Percentiles rank a stretch among this genome's conserved stretches.
phyloP scores from a whole-genome alignment of 768 basidiomycete genomes.

The Serendipita sp. region DNA sequence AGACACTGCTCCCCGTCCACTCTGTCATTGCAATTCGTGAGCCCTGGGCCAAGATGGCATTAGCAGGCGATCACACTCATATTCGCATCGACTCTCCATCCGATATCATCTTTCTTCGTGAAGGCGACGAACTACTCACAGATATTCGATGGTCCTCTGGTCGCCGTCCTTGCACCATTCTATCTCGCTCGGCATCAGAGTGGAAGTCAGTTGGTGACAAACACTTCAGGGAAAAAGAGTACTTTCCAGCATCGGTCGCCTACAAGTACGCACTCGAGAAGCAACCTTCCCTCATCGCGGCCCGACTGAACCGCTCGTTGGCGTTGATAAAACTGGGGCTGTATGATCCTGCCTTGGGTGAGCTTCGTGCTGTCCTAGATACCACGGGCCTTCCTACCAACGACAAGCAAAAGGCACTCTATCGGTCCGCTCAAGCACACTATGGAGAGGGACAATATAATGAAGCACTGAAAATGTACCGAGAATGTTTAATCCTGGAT shows the following conservation, averaged over 20 bases:
- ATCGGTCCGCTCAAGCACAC: conserved; percentile 15
- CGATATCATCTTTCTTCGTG: conserved; percentile 16
- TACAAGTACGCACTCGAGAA: conserved; percentile 16
- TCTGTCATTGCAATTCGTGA: conserved; percentile 20
- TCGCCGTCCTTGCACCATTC: neutral
- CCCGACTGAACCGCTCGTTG: conserved; percentile 19
- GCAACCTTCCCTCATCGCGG: conserved; percentile 11
- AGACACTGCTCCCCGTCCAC: conserved; percentile 19
- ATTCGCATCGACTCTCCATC: conserved; percentile 21
- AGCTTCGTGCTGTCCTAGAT: conserved; percentile 14
- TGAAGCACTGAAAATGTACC: conserved; percentile 11
- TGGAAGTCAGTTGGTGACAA: conserved; percentile 17
- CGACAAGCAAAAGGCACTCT: conserved; percentile 15
- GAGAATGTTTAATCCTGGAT: neutral
- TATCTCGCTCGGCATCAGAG: conserved; percentile 7
- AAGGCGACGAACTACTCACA: conserved; percentile 9
- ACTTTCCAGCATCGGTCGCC: conserved; percentile 17
- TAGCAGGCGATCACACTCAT: conserved; percentile 6
- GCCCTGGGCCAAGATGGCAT: conserved; percentile 16
- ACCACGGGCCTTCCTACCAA: neutral
- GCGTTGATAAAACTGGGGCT: conserved; percentile 16
- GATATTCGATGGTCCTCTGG: conserved; percentile 4
- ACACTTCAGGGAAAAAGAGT: conserved; percentile 13
- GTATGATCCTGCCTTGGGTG: conserved; percentile 15
- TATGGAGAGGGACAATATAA: conserved; percentile 16